phyloP scores from a whole-genome alignment of 139 green algal genomes.

The Chlamydomonas sp. region DNA sequence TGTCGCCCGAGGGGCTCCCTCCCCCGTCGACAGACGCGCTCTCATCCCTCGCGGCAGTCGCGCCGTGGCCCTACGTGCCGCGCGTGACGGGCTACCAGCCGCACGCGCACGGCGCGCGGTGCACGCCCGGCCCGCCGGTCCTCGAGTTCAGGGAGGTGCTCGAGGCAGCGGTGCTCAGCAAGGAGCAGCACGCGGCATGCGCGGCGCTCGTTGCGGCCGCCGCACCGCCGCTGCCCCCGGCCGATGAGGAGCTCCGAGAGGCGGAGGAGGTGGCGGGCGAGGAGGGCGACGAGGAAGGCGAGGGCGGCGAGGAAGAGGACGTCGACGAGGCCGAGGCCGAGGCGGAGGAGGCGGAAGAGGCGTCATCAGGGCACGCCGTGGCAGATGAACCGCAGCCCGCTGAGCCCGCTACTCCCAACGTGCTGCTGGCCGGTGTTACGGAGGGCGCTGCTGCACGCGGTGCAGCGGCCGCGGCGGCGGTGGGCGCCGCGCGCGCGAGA shows the following conservation, averaged over 20 bases:
- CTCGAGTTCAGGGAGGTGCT: constrained; percentile 35
- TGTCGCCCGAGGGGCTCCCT: not conserved
- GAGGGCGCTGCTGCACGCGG: no score
- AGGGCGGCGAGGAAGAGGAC: not conserved
- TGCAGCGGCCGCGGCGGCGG: no score
- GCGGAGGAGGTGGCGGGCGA: not conserved
- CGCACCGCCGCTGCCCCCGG: not conserved
- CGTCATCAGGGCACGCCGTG: no score
- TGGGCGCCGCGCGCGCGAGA: not conserved
- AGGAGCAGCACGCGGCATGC: constrained; percentile 2
- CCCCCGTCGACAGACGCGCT: not conserved
- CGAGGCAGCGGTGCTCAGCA: constrained; percentile 22
- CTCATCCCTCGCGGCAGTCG: constrained; percentile 1
- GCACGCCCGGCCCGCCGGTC: constrained; percentile 17
- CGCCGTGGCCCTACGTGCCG: constrained; percentile 20
- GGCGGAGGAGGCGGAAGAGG: constrained; percentile 14
- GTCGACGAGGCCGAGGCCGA: constrained; percentile 15
- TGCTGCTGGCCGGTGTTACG: no score
- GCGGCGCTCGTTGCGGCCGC: not conserved
- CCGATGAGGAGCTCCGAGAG: not conserved
- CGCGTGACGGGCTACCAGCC: constrained; percentile 32
- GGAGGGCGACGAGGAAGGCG: not conserved
- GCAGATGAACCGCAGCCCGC: no score
- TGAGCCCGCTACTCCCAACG: no score
- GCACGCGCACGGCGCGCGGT: constrained; percentile 2